Percentiles rank a stretch among this genome's conserved stretches.
Evolutionary conservation across 1,139 yeast species (phyloP).

Genomic region (Protomyces pachydermus): DNA sequence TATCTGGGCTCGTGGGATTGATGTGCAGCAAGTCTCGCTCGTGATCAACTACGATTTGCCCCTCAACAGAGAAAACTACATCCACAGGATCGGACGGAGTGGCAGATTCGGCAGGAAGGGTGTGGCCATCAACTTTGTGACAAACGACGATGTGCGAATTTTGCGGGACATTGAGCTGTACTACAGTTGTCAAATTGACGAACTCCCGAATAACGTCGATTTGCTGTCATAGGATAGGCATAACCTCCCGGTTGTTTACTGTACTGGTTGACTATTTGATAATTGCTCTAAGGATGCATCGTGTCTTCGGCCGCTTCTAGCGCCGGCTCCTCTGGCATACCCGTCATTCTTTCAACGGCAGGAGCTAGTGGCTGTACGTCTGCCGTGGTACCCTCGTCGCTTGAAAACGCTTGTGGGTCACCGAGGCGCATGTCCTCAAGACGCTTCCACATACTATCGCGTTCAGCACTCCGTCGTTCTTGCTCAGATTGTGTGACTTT

Average conservation of each 20-base stretch:
- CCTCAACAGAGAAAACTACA: constrained; percentile 94
- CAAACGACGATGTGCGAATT: constrained; percentile 82
- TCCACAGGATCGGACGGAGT: constrained; percentile 99
- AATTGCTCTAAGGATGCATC: background rate
- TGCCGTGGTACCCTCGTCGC: background rate
- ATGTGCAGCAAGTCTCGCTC: constrained; percentile 96
- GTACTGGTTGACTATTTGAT: background rate
- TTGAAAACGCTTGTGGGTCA: background rate
- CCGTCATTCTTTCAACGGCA: background rate
- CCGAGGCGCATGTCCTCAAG: constrained; percentile 30
- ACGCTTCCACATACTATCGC: constrained; percentile 32
- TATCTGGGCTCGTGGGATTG: constrained; percentile 99
- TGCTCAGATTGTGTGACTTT: constrained; percentile 60
- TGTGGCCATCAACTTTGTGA: constrained; percentile 97
- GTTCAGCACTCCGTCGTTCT: constrained; percentile 36
- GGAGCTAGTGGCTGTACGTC: background rate
- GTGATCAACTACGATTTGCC: constrained; percentile 98
- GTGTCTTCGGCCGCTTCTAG: background rate
- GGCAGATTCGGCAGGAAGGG: constrained; percentile 99
- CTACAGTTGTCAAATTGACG: constrained; percentile 97
- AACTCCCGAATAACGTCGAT: constrained; percentile 45
- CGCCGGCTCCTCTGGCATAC: background rate
- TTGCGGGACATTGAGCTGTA: constrained; percentile 97
- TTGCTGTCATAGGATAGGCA: background rate
- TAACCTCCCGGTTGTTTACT: too few relatives aligned